Conservation (phyloP, 2,329 filamentous ascomycete species). For the Aspergillus flavus region DNA sequence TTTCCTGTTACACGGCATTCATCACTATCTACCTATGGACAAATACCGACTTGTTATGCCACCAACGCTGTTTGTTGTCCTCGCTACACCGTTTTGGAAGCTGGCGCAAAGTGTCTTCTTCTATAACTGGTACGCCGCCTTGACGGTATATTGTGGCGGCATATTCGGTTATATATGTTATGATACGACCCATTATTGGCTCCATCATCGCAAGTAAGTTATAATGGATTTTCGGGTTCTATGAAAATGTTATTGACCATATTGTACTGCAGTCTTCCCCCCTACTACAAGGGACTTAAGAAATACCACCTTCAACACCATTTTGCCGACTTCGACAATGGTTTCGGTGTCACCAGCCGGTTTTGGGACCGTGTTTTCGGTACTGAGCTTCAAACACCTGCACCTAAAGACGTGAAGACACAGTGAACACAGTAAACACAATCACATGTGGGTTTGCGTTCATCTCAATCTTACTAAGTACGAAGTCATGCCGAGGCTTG, state of each 20-base stretch:
- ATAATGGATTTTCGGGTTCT: neutral
- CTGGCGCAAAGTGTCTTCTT: conserved; percentile 80
- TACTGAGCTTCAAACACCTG: conserved; percentile 68
- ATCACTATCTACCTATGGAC: conserved; percentile 99
- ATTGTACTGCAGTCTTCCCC: conserved; percentile 62
- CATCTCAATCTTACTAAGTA: conserved; percentile 6
- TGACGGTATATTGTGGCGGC: conserved; percentile 81
- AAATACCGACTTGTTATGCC: conserved; percentile 97
- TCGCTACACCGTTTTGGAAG: conserved; percentile 91
- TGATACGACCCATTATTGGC: conserved; percentile 97
- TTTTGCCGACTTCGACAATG: conserved; percentile 96
- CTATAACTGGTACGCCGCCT: conserved; percentile 81
- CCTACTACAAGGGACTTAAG: conserved; percentile 90
- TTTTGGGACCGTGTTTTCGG: conserved; percentile 96
- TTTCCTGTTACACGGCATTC: conserved; percentile 93
- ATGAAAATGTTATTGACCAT: conserved; percentile 15
- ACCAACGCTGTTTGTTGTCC: conserved; percentile 77
- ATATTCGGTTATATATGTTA: conserved; percentile 97
- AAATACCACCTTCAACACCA: conserved; percentile 97
- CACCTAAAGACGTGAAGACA: conserved; percentile 39
- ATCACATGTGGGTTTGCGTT: neutral
- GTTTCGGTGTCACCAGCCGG: conserved; percentile 92
- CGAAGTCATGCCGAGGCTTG: conserved; percentile 19
- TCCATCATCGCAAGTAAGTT: conserved; percentile 84
- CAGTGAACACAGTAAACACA: conserved; percentile 37